phyloP scores from a whole-genome alignment of 31 red algal genomes.

The Asparagopsis taxiformis region DNA sequence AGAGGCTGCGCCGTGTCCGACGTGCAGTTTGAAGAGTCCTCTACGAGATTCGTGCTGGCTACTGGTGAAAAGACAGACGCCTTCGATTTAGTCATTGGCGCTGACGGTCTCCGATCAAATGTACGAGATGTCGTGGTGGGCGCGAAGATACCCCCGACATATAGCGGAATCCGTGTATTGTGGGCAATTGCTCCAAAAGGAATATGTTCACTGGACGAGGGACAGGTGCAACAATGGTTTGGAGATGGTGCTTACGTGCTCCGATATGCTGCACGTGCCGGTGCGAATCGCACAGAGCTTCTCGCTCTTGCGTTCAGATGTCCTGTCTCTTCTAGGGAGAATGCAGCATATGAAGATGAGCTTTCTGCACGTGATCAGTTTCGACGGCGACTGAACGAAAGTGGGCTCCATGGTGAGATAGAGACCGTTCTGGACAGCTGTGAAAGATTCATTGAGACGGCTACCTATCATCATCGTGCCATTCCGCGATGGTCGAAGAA shows the following conservation, averaged over 20 bases:
- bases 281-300: conserved; percentile 8
- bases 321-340: conserved; percentile 6
- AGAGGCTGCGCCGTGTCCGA: conserved; percentile 23
- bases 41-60: conserved; percentile 3
- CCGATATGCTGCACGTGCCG: conserved; percentile 39
- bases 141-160: not conserved
- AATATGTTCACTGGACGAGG: not conserved
- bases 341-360: conserved; percentile 25
- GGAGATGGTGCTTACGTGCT: conserved; percentile 64
- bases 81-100: conserved; percentile 64
- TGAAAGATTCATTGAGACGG: conserved; percentile 55
- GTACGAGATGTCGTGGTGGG: conserved; percentile 13
- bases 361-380: not conserved
- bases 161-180: conserved; percentile 48
- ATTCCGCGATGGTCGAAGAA: conserved; percentile 27
- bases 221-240: conserved; percentile 36
- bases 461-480: conserved; percentile 38
- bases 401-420: conserved; percentile 10
- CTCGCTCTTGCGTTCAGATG: conserved; percentile 43
- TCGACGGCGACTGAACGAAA: not conserved
- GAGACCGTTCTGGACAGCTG: conserved; percentile 6
- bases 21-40: conserved; percentile 6
- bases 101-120: conserved; percentile 48
- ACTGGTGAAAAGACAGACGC: conserved; percentile 6
- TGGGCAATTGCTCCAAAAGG: conserved; percentile 29